phyloP scores from a whole-genome alignment of 2,329 filamentous ascomycete species.

The Pseudogymnoascus sp. region DNA sequence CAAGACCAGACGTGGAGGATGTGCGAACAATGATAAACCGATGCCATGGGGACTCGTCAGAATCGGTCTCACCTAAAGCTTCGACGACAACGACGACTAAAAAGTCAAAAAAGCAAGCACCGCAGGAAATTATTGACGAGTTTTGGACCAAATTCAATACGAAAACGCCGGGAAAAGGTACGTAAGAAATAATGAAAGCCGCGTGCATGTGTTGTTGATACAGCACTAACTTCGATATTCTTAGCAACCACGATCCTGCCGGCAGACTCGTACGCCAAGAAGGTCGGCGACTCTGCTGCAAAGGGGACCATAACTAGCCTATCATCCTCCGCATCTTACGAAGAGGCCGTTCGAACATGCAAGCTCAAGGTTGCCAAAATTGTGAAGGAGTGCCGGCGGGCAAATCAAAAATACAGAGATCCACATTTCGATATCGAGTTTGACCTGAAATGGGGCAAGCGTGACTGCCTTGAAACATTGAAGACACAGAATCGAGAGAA shows the following conservation, averaged over 20 bases:
- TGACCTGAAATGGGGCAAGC: conserved; percentile 57
- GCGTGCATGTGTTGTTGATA: neutral
- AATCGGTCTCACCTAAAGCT: neutral
- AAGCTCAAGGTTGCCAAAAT: conserved; percentile 57
- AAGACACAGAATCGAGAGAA: conserved; percentile 13
- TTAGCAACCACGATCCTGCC: conserved; percentile 63
- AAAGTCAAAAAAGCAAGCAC: conserved; percentile 47
- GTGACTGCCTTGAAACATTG: conserved; percentile 42
- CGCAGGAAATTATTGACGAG: conserved; percentile 62
- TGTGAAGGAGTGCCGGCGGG: conserved; percentile 58
- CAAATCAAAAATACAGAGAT: conserved; percentile 82
- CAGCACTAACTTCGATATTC: neutral
- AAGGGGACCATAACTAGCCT: conserved; percentile 48
- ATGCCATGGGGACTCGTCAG: neutral
- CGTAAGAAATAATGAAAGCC: neutral
- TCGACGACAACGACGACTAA: conserved; percentile 12
- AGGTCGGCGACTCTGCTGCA: conserved; percentile 49
- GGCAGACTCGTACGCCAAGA: conserved; percentile 57
- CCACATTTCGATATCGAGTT: conserved; percentile 80
- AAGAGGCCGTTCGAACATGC: conserved; percentile 65
- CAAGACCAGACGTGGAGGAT: neutral
- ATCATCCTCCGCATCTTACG: conserved; percentile 60
- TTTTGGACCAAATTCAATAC: conserved; percentile 70
- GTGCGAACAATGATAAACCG: neutral
- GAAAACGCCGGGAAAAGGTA: conserved; percentile 64